Evolutionary conservation across 2,329 filamentous ascomycete genomes (phyloP), one percentile per base, ranked within the genome.

Genomic region (Botrytis cinerea): DNA sequence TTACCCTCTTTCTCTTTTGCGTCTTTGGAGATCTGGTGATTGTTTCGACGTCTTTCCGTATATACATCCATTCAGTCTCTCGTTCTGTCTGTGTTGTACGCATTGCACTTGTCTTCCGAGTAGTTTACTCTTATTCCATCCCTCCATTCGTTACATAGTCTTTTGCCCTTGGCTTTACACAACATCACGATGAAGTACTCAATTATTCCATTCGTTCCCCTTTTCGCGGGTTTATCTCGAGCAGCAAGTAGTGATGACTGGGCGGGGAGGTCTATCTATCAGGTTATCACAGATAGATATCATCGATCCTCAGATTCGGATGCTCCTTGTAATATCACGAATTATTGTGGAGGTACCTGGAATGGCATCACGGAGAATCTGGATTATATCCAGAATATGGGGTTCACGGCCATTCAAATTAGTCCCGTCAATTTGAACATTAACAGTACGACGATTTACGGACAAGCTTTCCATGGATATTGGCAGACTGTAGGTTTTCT

Each of bases 311-410:
- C 84, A 74, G 69, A 38, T 20, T 75, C 74, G 70, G 79, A 81
- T 10, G 60, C 81, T 6, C 59, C 71, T 10, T 75, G 73, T 10
- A 69, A 71, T 25, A 73, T 74, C 38, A 78, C 79, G 2, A 64
- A 81, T 6, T 86, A 87, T 75, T 88, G 86, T 74, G 86, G 86
- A 68, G 84, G 84, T 16, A 81, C 82, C 16, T 85, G 82, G 82
- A 78, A 80, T 67, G 83, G 83, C 22, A 83, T 85, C 71, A 80
- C 80, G 57, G 79, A 83, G 59, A 79, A 82, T 20, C 76, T 85
- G 72, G 82, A 84, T 77, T 85, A 85, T 74, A 84, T 85, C 63
- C 81, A 83, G 35, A 43, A 48, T 70, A 78, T 71, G 70, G 73
- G 62, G 0, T 74, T 72, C 32, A 73, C 57, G 10, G 64, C 66